These are phyloP conservation scores for Kodamaea laetipori DNA, from an alignment of 805 yeast species.

Conservation along the genomic window DNA sequence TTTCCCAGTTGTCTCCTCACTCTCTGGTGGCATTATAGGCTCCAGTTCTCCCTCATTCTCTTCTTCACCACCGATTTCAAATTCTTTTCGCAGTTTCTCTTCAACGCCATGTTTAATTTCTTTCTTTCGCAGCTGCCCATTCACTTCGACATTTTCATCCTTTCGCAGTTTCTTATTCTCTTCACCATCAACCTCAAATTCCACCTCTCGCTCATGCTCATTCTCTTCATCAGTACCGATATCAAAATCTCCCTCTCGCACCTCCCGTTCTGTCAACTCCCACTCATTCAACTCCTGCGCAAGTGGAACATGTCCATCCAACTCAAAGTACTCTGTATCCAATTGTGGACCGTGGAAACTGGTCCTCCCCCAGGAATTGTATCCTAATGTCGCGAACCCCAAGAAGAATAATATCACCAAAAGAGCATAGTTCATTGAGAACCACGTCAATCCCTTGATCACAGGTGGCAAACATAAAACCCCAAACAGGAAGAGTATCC, in stretches of 20 bases:
- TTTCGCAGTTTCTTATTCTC: too few relatives aligned
- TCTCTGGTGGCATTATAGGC: too few relatives aligned
- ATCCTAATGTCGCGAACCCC: slow-evolving; percentile 51
- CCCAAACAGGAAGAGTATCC: slow-evolving; percentile 60
- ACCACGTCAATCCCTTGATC: slow-evolving; percentile 42
- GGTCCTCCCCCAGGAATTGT: slow-evolving; percentile 60
- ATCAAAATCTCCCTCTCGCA: not conserved
- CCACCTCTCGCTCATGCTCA: too few relatives aligned
- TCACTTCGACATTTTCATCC: too few relatives aligned
- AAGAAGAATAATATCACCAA: slow-evolving; percentile 56
- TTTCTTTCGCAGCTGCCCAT: too few relatives aligned
- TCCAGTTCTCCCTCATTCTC: too few relatives aligned
- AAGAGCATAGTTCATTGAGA: slow-evolving; percentile 63
- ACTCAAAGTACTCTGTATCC: slow-evolving; percentile 46
- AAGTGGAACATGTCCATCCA: slow-evolving; percentile 20
- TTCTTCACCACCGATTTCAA: too few relatives aligned
- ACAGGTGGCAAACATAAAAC: slow-evolving; percentile 74
- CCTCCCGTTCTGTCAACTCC: slow-evolving; percentile 2
- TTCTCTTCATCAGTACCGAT: not conserved
- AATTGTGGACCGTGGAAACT: slow-evolving; percentile 66
- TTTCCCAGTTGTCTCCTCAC: too few relatives aligned
- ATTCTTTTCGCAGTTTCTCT: too few relatives aligned
- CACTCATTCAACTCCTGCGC: slow-evolving; percentile 2
- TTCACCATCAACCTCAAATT: too few relatives aligned
- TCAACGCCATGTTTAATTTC: too few relatives aligned